Conservation (phyloP, 2,329 filamentous ascomycete genomes). For the Ceratocystis ficicola region DNA sequence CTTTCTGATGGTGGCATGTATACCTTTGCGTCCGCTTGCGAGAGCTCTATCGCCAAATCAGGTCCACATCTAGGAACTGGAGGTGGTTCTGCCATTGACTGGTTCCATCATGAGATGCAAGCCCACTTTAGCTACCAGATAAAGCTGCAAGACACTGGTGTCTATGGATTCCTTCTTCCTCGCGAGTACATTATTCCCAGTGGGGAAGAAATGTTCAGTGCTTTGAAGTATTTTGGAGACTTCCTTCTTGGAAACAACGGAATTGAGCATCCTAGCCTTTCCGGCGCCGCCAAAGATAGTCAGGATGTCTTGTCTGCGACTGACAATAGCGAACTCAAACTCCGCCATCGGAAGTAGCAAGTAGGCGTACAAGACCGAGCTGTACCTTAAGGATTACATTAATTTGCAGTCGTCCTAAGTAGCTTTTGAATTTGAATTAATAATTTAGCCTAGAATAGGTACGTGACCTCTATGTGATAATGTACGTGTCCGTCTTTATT, state of each 20-base stretch:
- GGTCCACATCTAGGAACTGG: conserved; percentile 51
- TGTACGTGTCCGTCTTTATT: too few species aligned
- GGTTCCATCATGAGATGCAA: conserved; percentile 80
- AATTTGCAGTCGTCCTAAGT: not conserved
- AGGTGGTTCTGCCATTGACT: conserved; percentile 82
- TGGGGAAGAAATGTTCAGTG: conserved; percentile 74
- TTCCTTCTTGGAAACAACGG: conserved; percentile 63
- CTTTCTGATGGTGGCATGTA: conserved; percentile 65
- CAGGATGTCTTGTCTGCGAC: conserved; percentile 22
- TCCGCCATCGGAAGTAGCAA: not conserved
- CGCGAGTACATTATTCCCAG: conserved; percentile 78
- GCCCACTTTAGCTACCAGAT: conserved; percentile 85
- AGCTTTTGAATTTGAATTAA: not conserved
- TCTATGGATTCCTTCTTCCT: conserved; percentile 85
- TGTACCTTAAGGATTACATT: too few species aligned
- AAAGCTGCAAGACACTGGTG: conserved; percentile 85
- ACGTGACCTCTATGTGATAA: too few species aligned
- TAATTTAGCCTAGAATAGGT: too few species aligned
- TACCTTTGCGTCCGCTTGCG: conserved; percentile 71
- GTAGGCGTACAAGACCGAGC: too few species aligned
- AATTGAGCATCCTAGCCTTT: conserved; percentile 37
- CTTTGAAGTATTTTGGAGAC: conserved; percentile 70
- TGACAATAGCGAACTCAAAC: conserved; percentile 14
- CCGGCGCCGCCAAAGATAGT: conserved; percentile 23
- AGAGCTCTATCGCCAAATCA: conserved; percentile 37